Conservation (phyloP, 2,329 filamentous ascomycete genomes). For the Mariannaea sp. region DNA sequence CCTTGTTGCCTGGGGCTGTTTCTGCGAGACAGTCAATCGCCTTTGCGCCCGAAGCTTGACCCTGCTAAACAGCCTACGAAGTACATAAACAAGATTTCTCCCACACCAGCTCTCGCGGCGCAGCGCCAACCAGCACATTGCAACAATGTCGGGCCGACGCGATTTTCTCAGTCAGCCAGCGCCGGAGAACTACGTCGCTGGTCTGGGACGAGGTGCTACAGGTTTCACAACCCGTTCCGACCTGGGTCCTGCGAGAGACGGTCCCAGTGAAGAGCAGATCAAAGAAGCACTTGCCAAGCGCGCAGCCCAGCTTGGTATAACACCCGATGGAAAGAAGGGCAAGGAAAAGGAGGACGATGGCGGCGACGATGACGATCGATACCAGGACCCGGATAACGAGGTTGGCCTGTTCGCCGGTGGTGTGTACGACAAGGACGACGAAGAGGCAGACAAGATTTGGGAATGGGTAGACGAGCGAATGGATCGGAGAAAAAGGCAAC, state of each 20-base stretch:
- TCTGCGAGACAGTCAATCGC: neutral
- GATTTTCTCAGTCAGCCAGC: conserved; percentile 89
- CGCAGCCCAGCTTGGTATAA: conserved; percentile 79
- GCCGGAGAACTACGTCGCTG: conserved; percentile 89
- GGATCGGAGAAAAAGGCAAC: conserved; percentile 86
- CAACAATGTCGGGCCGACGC: conserved; percentile 64
- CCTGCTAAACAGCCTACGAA: neutral
- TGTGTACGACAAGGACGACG: conserved; percentile 95
- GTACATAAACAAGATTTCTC: conserved; percentile 5
- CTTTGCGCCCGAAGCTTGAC: conserved; percentile 14
- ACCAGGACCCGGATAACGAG: conserved; percentile 96
- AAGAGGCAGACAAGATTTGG: conserved; percentile 96
- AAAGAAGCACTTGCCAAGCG: conserved; percentile 96
- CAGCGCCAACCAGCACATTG: conserved; percentile 24
- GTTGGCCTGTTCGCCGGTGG: conserved; percentile 93
- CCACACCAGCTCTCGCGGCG: conserved; percentile 7
- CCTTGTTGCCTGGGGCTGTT: conserved; percentile 13
- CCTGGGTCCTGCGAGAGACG: conserved; percentile 91
- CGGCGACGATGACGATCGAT: conserved; percentile 78
- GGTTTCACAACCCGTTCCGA: conserved; percentile 98
- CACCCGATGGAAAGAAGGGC: conserved; percentile 70
- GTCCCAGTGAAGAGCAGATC: conserved; percentile 96
- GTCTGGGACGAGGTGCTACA: conserved; percentile 95
- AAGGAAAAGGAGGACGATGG: conserved; percentile 75
- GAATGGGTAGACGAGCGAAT: conserved; percentile 96